Evolutionary conservation across 306 rosid species (phyloP).

Genomic region (Benincasa hispida): DNA sequence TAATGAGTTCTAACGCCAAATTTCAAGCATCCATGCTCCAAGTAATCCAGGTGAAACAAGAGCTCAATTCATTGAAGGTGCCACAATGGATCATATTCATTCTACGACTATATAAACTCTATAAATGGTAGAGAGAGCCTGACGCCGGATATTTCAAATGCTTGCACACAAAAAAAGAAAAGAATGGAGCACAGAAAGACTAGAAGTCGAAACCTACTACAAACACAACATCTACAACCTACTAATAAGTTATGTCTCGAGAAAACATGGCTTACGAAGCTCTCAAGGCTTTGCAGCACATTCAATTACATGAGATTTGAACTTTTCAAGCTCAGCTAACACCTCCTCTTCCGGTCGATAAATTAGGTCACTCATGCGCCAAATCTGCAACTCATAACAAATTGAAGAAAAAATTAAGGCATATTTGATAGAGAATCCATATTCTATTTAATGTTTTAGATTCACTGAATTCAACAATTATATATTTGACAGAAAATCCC

Average conservation of each 20-base stretch:
- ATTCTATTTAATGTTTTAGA: too few relatives aligned
- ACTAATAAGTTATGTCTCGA: not conserved
- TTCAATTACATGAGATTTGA: conserved; percentile 76
- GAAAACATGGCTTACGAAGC: not conserved
- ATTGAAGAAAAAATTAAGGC: too few relatives aligned
- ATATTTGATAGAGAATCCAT: too few relatives aligned
- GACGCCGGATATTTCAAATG: not conserved
- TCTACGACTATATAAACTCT: not conserved
- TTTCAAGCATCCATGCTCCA: not conserved
- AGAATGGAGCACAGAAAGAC: not conserved
- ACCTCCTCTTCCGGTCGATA: conserved; percentile 97
- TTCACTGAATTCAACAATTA: too few relatives aligned
- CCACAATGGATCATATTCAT: not conserved
- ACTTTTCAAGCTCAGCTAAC: conserved; percentile 86
- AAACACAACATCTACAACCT: not conserved
- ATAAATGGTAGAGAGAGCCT: not conserved
- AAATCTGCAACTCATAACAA: conserved; percentile 46
- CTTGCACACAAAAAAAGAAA: not conserved
- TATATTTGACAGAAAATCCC: too few relatives aligned
- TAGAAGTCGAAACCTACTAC: not conserved
- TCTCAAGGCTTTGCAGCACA: conserved; percentile 66
- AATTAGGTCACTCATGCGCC: conserved; percentile 97
- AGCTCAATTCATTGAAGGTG: not conserved
- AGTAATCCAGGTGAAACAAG: not conserved
- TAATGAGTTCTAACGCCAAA: not conserved